Percentiles rank a stretch among this genome's conserved stretches.
Evolutionary conservation across 192 early-diverging fungal genomes (phyloP).

Genomic region (Coemansia umbellata): DNA sequence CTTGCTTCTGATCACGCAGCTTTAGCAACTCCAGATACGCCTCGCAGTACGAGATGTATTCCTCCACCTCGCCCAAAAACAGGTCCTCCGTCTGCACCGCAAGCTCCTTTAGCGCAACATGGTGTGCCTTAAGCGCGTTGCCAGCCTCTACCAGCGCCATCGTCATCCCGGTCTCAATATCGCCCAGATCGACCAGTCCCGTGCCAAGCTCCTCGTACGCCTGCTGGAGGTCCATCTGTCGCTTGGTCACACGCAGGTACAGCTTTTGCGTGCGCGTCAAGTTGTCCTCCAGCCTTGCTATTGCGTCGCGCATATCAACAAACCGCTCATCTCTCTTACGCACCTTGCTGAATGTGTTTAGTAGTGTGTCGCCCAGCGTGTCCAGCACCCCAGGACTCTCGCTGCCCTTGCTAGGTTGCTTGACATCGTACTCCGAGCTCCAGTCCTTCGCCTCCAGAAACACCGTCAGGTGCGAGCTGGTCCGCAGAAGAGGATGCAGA

Average conservation of each 20-base stretch:
- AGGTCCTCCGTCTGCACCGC: constrained; percentile 49
- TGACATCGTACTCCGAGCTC: constrained; percentile 55
- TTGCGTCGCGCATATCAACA: constrained; percentile 71
- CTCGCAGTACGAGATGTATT: constrained; percentile 68
- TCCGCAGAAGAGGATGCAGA: constrained; percentile 75
- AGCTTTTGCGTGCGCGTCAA: constrained; percentile 81
- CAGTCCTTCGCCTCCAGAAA: constrained; percentile 87
- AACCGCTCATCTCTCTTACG: constrained; percentile 85
- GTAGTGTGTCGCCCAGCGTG: constrained; percentile 73
- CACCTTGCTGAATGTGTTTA: constrained; percentile 89
- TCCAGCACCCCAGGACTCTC: constrained; percentile 67
- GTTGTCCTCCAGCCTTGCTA: constrained; percentile 86
- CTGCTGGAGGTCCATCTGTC: constrained; percentile 72
- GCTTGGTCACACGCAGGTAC: constrained; percentile 68
- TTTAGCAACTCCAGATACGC: constrained; percentile 64
- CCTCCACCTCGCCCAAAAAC: constrained; percentile 76
- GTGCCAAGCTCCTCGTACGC: constrained; percentile 80
- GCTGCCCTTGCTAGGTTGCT: constrained; percentile 39
- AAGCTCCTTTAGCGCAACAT: constrained; percentile 65
- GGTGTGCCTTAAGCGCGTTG: constrained; percentile 66
- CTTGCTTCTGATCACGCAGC: constrained; percentile 90
- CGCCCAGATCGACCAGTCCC: constrained; percentile 68
- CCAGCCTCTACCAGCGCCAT: constrained; percentile 71
- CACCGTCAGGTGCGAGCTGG: constrained; percentile 62
- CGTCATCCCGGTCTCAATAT: constrained; percentile 84